These are phyloP conservation scores for Medicago ruthenica DNA, from an alignment of 306 rosid genomes.

Conservation along the genomic window DNA sequence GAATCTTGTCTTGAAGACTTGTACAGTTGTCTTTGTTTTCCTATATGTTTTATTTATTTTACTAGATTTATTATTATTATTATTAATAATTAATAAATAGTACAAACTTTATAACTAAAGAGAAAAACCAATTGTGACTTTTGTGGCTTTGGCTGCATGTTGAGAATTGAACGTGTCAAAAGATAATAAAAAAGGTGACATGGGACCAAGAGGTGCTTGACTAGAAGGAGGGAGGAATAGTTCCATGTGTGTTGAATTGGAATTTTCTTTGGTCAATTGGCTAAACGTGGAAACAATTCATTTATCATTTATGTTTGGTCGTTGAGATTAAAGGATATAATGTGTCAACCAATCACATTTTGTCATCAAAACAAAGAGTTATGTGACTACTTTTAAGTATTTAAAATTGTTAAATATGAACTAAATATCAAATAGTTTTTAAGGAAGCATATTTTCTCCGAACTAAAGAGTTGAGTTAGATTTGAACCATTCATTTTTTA, in stretches of 20 bases:
- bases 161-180: conserved; percentile 44
- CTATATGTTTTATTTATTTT: neutral
- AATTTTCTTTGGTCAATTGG: conserved; percentile 35
- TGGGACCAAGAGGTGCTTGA: conserved; percentile 40
- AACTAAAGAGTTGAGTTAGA: too few relatives aligned
- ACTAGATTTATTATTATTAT: neutral
- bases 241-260: conserved; percentile 26
- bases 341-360: too few relatives aligned
- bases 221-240: neutral
- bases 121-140: neutral
- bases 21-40: conserved; percentile 22
- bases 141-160: conserved; percentile 10
- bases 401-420: too few relatives aligned
- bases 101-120: neutral
- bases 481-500: too few relatives aligned
- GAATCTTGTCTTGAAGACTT: conserved; percentile 29
- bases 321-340: too few relatives aligned
- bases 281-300: conserved; percentile 34
- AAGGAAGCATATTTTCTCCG: too few relatives aligned
- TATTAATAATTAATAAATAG: neutral
- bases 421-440: too few relatives aligned
- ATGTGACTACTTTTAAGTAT: too few relatives aligned
- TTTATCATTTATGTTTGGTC: neutral
- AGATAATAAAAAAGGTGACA: conserved; percentile 8
- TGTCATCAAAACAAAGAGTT: too few relatives aligned